These are phyloP conservation scores for Pueraria montana DNA, from an alignment of 306 rosid species.

Conservation along the genomic window DNA sequence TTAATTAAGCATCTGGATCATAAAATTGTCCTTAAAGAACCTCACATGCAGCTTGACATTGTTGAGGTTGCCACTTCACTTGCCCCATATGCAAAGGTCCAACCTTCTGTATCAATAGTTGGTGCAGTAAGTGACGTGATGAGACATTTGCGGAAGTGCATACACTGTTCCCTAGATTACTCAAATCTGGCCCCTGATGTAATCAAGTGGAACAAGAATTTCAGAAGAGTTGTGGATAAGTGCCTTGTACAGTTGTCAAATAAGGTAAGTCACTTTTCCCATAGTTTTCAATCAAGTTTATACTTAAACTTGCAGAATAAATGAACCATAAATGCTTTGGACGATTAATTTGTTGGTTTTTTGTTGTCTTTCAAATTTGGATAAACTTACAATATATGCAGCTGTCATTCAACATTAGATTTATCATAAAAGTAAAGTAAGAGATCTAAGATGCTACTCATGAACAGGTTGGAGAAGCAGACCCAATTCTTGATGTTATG, in stretches of 20 bases:
- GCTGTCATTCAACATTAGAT: constrained; percentile 22
- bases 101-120: constrained; percentile 77
- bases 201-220: constrained; percentile 75
- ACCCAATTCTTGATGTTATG: constrained; percentile 88
- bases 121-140: constrained; percentile 85
- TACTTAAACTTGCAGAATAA: constrained; percentile 2
- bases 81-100: constrained; percentile 73
- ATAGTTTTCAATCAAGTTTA: constrained; percentile 34
- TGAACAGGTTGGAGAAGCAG: constrained; percentile 90
- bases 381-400: constrained; percentile 7
- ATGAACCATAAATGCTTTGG: constrained; percentile 38
- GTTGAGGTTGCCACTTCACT: constrained; percentile 80
- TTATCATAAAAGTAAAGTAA: constrained; percentile 6
- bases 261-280: constrained; percentile 66
- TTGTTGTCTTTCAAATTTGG: constrained; percentile 23
- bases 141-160: constrained; percentile 88
- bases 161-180: constrained; percentile 76
- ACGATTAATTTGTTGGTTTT: constrained; percentile 21
- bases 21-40: constrained; percentile 81
- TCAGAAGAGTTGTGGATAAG: constrained; percentile 77
- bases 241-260: constrained; percentile 84
- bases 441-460: constrained; percentile 47
- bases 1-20: constrained; percentile 94
- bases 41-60: constrained; percentile 85
- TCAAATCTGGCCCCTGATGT: constrained; percentile 61